Conservation (phyloP, 805 yeast species). For the Maudiozyma turicensis region DNA sequence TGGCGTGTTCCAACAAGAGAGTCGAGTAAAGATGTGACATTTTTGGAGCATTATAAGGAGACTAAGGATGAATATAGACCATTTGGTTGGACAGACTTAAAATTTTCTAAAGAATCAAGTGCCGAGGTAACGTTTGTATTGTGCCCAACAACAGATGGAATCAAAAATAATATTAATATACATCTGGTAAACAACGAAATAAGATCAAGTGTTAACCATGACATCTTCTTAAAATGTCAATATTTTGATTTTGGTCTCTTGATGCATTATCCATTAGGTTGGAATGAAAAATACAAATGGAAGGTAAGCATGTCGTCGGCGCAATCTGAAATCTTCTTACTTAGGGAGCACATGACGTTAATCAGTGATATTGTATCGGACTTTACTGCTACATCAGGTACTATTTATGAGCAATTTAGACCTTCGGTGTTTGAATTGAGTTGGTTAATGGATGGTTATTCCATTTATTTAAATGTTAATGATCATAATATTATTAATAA, state of each 20-base stretch:
- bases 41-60: slow-evolving; percentile 25
- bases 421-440: slow-evolving; percentile 55
- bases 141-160: slow-evolving; percentile 47
- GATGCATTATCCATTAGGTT: slow-evolving; percentile 61
- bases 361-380: slow-evolving; percentile 66
- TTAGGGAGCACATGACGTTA: slow-evolving; percentile 74
- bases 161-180: slow-evolving; percentile 39
- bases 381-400: slow-evolving; percentile 61
- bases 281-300: slow-evolving; percentile 81
- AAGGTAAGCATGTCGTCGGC: slow-evolving; percentile 42
- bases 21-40: slow-evolving; percentile 59
- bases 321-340: slow-evolving; percentile 49
- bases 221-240: slow-evolving; percentile 55
- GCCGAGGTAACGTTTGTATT: slow-evolving; percentile 39
- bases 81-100: slow-evolving; percentile 88
- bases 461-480: slow-evolving; percentile 67
- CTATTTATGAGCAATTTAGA: slow-evolving; percentile 66
- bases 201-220: slow-evolving; percentile 83
- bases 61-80: slow-evolving; percentile 42
- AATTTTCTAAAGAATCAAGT: slow-evolving; percentile 44
- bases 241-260: slow-evolving; percentile 45
- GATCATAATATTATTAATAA: slow-evolving; percentile 82
- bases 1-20: slow-evolving; percentile 79
- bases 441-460: slow-evolving; percentile 52
- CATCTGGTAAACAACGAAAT: slow-evolving; percentile 50